Base-by-base conservation (phyloP, 768 basidiomycete genomes). In the Lactarius evosmus region DNA sequence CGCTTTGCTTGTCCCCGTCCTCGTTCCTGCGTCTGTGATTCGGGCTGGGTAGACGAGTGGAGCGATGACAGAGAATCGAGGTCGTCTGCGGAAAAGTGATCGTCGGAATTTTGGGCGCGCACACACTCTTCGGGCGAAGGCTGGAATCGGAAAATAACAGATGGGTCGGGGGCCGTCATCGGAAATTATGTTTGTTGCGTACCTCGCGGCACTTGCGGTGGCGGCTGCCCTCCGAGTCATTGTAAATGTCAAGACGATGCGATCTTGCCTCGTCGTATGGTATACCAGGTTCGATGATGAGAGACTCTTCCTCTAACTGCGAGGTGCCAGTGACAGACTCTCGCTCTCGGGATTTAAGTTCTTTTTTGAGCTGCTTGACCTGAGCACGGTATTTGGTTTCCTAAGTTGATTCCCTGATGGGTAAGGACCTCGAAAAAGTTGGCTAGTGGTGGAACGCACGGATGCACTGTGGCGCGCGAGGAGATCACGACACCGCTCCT, bases 371-470 rank as follows among this genome's bases (percentile, higher is more conserved):
- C 11, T 65, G 59, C 40, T 53, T 61, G 50, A 61, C 54, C 32
- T 65, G 59, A 56, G 59, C 59, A 36, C 59, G 58, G 16, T 50
- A 54, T 61, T 61, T 65, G 8, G 30, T 50, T 3, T 60, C 58
- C 63, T 65, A 29, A 3, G 52, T 19, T 30, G 51, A 34, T 50
- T 27, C 33, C 17, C 49, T 16, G 7, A 30, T 9, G 27, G 16
- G 36, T 50, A 17, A 38, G 46, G 19, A 30, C 27, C 8, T 41
- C 12, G 14, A 11, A 8, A 5, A 36, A n/a, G 25, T 38, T 3
- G 32, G 51, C 32, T 46, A 46, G 44, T 30, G 17, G 32, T 51
- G 36, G 17, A n/a, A 63, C 64, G 3, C 33, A 65, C 64, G 8
- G 55, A 51, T 36, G 64, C 59, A 30, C 55, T 61, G 19, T 56